These are phyloP conservation scores for Hypsizygus marmoreus DNA, from an alignment of 768 basidiomycete species.

Conservation along the genomic window DNA sequence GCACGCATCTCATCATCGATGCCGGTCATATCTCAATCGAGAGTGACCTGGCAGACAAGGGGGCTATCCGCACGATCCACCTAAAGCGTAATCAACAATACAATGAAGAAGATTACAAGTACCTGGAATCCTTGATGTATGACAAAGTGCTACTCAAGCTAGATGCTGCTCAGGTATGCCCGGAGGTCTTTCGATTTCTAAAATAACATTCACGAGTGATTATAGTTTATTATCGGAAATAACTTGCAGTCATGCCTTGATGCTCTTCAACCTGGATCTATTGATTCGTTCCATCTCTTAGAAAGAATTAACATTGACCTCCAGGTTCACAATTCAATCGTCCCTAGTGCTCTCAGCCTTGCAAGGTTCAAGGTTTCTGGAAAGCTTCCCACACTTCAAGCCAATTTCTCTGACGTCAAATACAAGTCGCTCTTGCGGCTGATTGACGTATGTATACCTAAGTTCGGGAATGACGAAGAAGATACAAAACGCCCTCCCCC, in stretches of 20 bases:
- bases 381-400: constrained; percentile 79
- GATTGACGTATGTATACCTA: constrained; percentile 87
- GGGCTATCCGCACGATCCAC: constrained; percentile 73
- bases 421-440: constrained; percentile 92
- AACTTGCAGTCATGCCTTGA: constrained; percentile 79
- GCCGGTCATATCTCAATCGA: constrained; percentile 96
- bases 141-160: constrained; percentile 84
- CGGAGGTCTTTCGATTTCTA: not conserved
- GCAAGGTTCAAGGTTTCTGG: constrained; percentile 91
- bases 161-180: constrained; percentile 82
- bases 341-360: constrained; percentile 78
- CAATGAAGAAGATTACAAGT: constrained; percentile 81
- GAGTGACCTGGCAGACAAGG: constrained; percentile 86
- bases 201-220: constrained; percentile 34
- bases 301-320: constrained; percentile 92
- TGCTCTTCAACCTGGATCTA: constrained; percentile 63
- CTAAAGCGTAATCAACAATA: constrained; percentile 85
- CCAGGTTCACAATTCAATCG: constrained; percentile 89
- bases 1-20: constrained; percentile 89
- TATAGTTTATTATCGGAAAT: constrained; percentile 88
- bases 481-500: constrained; percentile 15
- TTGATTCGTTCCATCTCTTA: constrained; percentile 76
- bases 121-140: constrained; percentile 92
- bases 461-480: constrained; percentile 56
- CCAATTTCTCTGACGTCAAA: constrained; percentile 90